These are phyloP conservation scores for Fraxinus americana DNA, from an alignment of 257 asterid species.

Conservation along the genomic window DNA sequence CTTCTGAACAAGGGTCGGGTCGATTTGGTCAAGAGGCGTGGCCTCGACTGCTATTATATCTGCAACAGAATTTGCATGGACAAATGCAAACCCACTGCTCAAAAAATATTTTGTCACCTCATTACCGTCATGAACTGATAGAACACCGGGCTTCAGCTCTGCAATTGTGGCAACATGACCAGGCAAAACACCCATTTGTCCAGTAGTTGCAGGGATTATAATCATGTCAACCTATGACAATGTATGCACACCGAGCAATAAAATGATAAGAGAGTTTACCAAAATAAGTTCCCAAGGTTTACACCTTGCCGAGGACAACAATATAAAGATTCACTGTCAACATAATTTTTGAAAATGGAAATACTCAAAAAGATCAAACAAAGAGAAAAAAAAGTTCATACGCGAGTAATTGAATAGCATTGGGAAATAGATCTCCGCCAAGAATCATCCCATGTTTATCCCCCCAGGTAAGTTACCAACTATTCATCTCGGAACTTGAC, in stretches of 20 bases:
- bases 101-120: slow-evolving; percentile 45
- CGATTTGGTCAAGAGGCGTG: slow-evolving; percentile 67
- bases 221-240: slow-evolving; percentile 82
- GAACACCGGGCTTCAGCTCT: slow-evolving; percentile 59
- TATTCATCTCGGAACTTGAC: neutral
- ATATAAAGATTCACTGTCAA: neutral
- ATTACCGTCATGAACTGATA: slow-evolving; percentile 49
- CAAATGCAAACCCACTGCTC: slow-evolving; percentile 53
- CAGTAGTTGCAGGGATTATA: slow-evolving; percentile 75
- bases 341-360: neutral
- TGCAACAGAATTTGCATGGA: slow-evolving; percentile 49
- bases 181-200: slow-evolving; percentile 94
- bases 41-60: slow-evolving; percentile 53
- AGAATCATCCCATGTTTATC: neutral
- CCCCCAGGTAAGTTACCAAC: neutral
- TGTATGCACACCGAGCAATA: neutral
- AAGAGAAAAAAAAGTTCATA: slow-evolving; percentile 14
- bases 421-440: slow-evolving; percentile 52
- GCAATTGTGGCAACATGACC: slow-evolving; percentile 90
- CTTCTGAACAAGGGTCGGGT: slow-evolving; percentile 63
- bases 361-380: too few relatives aligned
- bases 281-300: slow-evolving; percentile 27
- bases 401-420: slow-evolving; percentile 24
- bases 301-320: neutral
- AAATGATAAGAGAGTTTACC: neutral